Evolutionary conservation across 371 early-diverging fungal species (phyloP), one percentile per base, ranked within the genome.

Genomic region (Zopfochytrium polystomum): DNA sequence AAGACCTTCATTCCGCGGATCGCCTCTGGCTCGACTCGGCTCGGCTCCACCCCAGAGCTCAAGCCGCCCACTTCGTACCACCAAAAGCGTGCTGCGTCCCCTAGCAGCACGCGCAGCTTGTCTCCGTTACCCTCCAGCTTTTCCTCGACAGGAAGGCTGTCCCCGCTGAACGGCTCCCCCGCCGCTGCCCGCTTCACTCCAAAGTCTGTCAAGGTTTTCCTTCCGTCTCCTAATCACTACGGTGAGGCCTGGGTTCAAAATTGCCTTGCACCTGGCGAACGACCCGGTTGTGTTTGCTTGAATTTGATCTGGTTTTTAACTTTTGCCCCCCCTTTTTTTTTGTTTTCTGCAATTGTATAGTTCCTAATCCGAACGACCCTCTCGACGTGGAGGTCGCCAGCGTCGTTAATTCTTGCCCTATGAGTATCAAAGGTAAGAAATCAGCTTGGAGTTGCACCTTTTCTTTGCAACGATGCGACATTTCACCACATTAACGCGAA

Each of bases 351-450:
- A n/a, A n/a, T n/a, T n/a, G n/a, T 42, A 20, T 38, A 54, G 55
- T 83, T 22, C 81, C 89, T 0, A 81, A 87, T 67, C 79, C 85
- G 22, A 66, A 69, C 35, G 85, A 86, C 49, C 80, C 75, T 29
- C 61, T 89, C 55, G 89, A 89, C 72, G 85, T 87, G 13, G 85
- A 86, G 60, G 82, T 89, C 30, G 89, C 86, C 1, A 71, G 79
- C 25, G 83, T 87, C 44, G 85, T 89, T 13, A 89, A 89, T 47
- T 76, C 80, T 47, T 70, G 68, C 42, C 72, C 70, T 3, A 43
- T 60, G 20, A 52, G 47, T 11, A 70, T 74, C 31, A 67, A 66
- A 53, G 68, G 71, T n/a, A n/a, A n/a, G n/a, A n/a, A n/a, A n/a
- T n/a, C n/a, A n/a, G n/a, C n/a, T n/a, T n/a, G n/a, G n/a, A n/a